Percentiles rank a stretch among this genome's conserved stretches.
Evolutionary conservation across 2,329 filamentous ascomycete species (phyloP).

Genomic region (Aspergillus brunneoviolaceus): DNA sequence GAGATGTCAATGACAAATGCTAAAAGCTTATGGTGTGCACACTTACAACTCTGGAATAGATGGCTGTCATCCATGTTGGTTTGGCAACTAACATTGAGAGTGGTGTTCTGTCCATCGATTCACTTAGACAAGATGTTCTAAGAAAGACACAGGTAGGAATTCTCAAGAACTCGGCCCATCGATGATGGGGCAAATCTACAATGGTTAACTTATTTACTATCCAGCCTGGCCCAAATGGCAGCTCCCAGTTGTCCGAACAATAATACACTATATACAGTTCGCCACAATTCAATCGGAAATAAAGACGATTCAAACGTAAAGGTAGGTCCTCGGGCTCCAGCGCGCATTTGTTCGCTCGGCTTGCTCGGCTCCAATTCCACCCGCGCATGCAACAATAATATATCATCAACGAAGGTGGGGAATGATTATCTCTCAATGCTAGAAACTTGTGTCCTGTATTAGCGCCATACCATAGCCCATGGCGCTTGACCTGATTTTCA

Average conservation of each 20-base stretch:
- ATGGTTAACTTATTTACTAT: neutral
- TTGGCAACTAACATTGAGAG: too few relatives aligned
- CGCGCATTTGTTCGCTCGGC: neutral
- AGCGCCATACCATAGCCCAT: neutral
- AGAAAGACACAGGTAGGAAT: too few relatives aligned
- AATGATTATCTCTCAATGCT: neutral
- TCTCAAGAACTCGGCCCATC: neutral
- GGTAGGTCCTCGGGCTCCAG: neutral
- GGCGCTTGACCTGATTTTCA: neutral
- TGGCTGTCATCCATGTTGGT: too few relatives aligned
- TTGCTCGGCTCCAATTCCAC: neutral
- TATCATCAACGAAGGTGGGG: neutral
- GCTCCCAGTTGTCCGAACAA: neutral
- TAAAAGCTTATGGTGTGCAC: too few relatives aligned
- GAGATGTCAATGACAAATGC: too few relatives aligned
- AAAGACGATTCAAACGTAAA: neutral
- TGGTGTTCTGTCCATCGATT: too few relatives aligned
- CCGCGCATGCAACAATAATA: neutral
- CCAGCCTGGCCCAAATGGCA: slow-evolving; percentile 4
- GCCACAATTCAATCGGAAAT: neutral
- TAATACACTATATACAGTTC: slow-evolving; percentile 10
- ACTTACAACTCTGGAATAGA: too few relatives aligned
- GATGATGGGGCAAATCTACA: neutral
- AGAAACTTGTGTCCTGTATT: neutral
- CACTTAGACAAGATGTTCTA: too few relatives aligned